These are phyloP conservation scores for Hanseniaspora osmophila DNA, from an alignment of 805 yeast genomes.

Conservation along the genomic window DNA sequence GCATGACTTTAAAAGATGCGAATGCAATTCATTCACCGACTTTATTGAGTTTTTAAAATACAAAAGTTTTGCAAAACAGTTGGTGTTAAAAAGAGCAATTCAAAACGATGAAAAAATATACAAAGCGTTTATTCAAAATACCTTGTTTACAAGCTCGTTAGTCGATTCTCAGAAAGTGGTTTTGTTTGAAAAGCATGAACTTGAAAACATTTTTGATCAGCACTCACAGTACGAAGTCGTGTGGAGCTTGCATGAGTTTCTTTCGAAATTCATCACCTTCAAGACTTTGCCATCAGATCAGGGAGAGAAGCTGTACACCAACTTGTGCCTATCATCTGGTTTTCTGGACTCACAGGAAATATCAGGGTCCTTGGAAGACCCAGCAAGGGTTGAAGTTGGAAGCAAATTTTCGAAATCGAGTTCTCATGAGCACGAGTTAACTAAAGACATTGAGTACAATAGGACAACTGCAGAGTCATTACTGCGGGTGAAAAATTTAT, in stretches of 20 bases:
- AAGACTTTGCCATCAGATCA: constrained; percentile 21
- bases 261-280: constrained; percentile 22
- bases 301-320: constrained; percentile 7
- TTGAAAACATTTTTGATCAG: constrained; percentile 16
- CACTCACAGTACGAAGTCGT: constrained; percentile 27
- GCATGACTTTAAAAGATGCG: neutral
- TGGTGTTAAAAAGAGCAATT: constrained; percentile 5
- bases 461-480: constrained; percentile 11
- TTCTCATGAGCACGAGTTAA: too few relatives aligned
- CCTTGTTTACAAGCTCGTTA: constrained; percentile 15
- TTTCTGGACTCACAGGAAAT: neutral
- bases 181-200: constrained; percentile 10
- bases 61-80: neutral
- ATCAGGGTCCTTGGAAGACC: too few relatives aligned
- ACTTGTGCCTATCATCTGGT: neutral
- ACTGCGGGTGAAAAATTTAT: constrained; percentile 13
- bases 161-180: constrained; percentile 11
- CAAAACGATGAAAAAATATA: constrained; percentile 18
- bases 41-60: neutral
- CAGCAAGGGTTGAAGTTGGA: too few relatives aligned
- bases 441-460: neutral
- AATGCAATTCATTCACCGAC: neutral
- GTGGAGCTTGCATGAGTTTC: constrained; percentile 29
- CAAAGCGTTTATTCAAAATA: constrained; percentile 16
- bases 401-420: too few relatives aligned